Conservation (phyloP, 2,329 filamentous ascomycete genomes). For the Hypoxylon sp. region DNA sequence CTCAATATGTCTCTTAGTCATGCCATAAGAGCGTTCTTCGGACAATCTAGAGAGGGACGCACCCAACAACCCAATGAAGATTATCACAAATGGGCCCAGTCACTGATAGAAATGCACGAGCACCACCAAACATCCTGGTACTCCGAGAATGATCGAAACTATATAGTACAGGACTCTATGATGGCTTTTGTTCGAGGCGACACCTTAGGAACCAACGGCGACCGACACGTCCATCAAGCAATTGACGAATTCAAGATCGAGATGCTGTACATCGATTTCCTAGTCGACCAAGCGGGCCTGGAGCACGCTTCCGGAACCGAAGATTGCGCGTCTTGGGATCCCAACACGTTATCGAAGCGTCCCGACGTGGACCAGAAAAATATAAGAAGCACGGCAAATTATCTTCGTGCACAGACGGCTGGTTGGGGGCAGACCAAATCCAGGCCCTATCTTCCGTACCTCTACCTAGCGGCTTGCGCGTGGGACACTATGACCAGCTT, state of each 20-base stretch:
- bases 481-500: background rate
- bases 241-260: background rate
- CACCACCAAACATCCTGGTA: too few relatives aligned
- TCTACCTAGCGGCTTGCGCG: background rate
- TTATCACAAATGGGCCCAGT: too few relatives aligned
- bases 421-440: background rate
- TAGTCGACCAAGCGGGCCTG: background rate
- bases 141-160: too few relatives aligned
- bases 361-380: background rate
- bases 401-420: background rate
- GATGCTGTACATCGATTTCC: background rate
- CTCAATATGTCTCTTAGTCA: too few relatives aligned
- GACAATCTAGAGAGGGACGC: too few relatives aligned
- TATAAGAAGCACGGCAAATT: background rate
- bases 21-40: too few relatives aligned
- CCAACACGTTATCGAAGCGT: background rate
- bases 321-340: background rate
- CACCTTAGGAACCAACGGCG: background rate
- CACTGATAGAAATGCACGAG: too few relatives aligned
- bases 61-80: too few relatives aligned
- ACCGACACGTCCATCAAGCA: background rate
- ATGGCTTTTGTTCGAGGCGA: background rate
- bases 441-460: background rate
- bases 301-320: background rate
- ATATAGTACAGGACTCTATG: too few relatives aligned